A percentile compares a stretch with the other conserved stretches of the same genome.
Evolutionary conservation across 345 rosid genomes (phyloP).

Genomic region (Camelina sativa): DNA sequence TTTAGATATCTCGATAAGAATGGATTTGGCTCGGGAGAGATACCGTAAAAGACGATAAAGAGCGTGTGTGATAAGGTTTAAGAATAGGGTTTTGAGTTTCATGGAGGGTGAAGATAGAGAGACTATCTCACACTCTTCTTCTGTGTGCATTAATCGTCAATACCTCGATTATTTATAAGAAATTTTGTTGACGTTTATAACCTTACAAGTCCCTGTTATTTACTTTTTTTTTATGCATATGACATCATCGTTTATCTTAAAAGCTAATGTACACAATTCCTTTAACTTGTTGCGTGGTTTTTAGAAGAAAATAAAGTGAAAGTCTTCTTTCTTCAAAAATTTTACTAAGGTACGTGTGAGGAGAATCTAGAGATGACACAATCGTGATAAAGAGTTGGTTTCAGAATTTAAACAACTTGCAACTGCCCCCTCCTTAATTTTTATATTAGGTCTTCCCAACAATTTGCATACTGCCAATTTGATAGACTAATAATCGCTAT

Average conservation of each 20-base stretch:
- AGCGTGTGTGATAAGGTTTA: neutral
- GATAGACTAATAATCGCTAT: no score
- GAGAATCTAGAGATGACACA: slow-evolving; percentile 1
- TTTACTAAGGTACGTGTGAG: neutral
- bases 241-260: neutral
- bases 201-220: neutral
- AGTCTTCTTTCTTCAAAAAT: neutral
- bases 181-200: neutral
- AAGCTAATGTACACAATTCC: neutral
- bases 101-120: neutral
- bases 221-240: neutral
- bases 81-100: neutral
- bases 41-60: neutral
- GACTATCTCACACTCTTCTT: neutral
- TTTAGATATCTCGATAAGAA: neutral
- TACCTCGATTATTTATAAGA: neutral
- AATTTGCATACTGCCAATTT: neutral
- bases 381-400: neutral
- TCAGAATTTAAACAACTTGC: neutral
- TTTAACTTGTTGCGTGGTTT: neutral
- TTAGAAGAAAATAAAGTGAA: neutral
- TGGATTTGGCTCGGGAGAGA: neutral
- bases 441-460: neutral
- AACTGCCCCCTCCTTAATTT: neutral
- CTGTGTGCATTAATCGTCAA: neutral